Conservation (phyloP, 2,329 filamentous ascomycete species). For the Ophiosphaerella herpotricha region DNA sequence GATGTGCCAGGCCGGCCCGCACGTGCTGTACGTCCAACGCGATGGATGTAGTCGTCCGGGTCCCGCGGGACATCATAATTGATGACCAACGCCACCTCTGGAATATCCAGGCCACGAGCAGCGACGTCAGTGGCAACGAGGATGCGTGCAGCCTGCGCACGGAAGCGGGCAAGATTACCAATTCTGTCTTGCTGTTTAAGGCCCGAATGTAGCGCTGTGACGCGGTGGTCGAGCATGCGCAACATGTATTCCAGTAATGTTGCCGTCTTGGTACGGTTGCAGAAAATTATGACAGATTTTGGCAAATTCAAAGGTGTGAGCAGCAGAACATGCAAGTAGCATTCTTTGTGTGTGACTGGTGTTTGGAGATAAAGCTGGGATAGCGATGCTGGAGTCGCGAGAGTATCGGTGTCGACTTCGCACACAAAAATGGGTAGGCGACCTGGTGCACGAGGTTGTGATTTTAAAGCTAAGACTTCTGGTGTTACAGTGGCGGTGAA, state of each 20-base stretch:
- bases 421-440: slow-evolving; percentile 84
- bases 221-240: slow-evolving; percentile 82
- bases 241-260: slow-evolving; percentile 88
- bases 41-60: slow-evolving; percentile 95
- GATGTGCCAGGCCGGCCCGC: slow-evolving; percentile 82
- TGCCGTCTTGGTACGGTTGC: slow-evolving; percentile 87
- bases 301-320: slow-evolving; percentile 71
- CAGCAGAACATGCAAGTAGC: slow-evolving; percentile 89
- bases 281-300: slow-evolving; percentile 89
- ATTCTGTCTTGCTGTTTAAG: slow-evolving; percentile 84
- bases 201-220: slow-evolving; percentile 87
- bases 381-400: slow-evolving; percentile 80
- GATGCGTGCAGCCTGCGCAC: slow-evolving; percentile 83
- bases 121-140: slow-evolving; percentile 96
- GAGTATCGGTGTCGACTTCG: slow-evolving; percentile 74
- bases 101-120: slow-evolving; percentile 91
- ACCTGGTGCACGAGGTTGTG: slow-evolving; percentile 71
- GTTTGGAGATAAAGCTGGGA: slow-evolving; percentile 85
- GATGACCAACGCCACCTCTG: slow-evolving; percentile 84
- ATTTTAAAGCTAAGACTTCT: slow-evolving; percentile 85
- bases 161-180: slow-evolving; percentile 88
- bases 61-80: slow-evolving; percentile 98
- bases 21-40: slow-evolving; percentile 92
- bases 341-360: slow-evolving; percentile 89
- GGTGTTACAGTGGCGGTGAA: slow-evolving; percentile 96